Conservation (phyloP, 305 asterid species). For the Solanum hybrid region DNA sequence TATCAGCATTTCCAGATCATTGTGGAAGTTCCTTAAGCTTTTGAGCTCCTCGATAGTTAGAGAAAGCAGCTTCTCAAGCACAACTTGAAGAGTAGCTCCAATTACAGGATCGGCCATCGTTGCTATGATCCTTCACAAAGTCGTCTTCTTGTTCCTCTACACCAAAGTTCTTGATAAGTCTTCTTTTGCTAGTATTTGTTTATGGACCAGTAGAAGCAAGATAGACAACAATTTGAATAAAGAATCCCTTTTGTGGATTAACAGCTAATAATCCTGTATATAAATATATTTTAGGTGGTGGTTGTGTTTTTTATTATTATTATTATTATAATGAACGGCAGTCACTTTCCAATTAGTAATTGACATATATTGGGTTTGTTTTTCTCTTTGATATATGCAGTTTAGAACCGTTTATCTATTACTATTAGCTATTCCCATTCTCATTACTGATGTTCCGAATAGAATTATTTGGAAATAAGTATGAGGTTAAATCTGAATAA, state of each 20-base stretch:
- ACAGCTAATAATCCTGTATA: not conserved
- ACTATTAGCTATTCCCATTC: not conserved
- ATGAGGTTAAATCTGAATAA: not conserved
- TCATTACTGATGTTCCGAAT: not conserved
- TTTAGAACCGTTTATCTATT: not conserved
- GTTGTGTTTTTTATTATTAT: not conserved
- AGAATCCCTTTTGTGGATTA: not conserved
- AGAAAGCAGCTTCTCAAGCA: not conserved
- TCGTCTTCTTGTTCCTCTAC: not conserved
- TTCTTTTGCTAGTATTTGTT: not conserved
- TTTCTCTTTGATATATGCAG: not conserved
- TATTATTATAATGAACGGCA: not conserved
- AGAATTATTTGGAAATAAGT: not conserved
- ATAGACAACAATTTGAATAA: not conserved
- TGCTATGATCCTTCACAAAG: not conserved
- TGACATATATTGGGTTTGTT: not conserved
- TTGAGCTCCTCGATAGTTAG: not conserved
- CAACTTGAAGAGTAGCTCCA: not conserved
- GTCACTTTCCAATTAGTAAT: not conserved
- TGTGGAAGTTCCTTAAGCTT: not conserved
- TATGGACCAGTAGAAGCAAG: not conserved
- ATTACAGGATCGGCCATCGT: not conserved
- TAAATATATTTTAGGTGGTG: not conserved
- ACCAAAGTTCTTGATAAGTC: not conserved
- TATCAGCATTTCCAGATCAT: not conserved